Base-by-base conservation (phyloP, 129 eudicot genomes). In the sunflower (Helianthus annuus) region DNA sequence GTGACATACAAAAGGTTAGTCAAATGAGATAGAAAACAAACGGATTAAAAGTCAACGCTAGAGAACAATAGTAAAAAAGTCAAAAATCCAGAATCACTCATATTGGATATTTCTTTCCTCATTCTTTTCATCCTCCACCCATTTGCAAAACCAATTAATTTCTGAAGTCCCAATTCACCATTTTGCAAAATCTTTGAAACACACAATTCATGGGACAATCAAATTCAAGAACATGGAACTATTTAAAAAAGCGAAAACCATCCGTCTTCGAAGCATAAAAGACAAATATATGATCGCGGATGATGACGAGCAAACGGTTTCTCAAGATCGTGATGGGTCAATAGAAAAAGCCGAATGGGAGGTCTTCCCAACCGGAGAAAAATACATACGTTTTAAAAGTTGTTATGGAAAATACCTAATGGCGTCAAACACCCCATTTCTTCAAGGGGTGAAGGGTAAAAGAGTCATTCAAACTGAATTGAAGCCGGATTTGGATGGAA, bases 331-430 rank as follows among this genome's bases (percentile, higher is more conserved):
- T 0, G 75, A 78, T 15, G 89, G 87, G 11, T 78, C 84, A 1
- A 65, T 87, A 8, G 72, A 66, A 38, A 64, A 78, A 3, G 82
- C 94, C 7, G 49, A 61, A 13, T 90, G 96, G 96, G 64, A 24
- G 2, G 87, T 90, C 29, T 70, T 62, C 15, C 70, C 62, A 46
- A 66, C 70, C 7, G 72, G 80, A 19, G 88, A 82, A 56, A 34
- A 73, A 11, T 66, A 70, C 13, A 3, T 90, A 49, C 93, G 91
- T 12, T 83, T 90, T 60, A 85, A 55, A 59, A 87, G 94, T 74
- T 83, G 82, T 68, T 78, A 87, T 15, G 91, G 91, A 7, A 90
- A 83, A 75, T 90, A 90, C 74, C 68, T 87, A 10, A 85, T 85
- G 46, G 94, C 96, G 7, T 72, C 94, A 1, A 81, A 77, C 59